phyloP scores from a whole-genome alignment of 2,329 filamentous ascomycete species.

The Karstenula rhodostoma region DNA sequence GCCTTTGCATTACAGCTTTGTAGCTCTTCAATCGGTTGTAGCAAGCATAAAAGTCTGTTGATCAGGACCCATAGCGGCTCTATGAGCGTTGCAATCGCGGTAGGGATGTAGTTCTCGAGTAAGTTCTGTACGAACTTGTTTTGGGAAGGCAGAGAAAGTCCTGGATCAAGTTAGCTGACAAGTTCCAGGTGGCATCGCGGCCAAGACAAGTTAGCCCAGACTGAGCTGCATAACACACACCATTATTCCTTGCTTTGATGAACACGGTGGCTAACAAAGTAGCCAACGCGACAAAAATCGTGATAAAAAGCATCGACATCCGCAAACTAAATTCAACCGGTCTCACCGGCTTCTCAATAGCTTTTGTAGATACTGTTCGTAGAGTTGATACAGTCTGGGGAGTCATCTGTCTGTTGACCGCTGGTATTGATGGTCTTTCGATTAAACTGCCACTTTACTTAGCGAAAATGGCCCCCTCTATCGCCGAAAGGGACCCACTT shows the following conservation, averaged over 20 bases:
- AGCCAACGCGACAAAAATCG: constrained; percentile 24
- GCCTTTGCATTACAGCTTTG: constrained; percentile 50
- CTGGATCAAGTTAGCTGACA: constrained; percentile 27
- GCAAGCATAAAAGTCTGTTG: constrained; percentile 61
- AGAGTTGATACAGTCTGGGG: neutral
- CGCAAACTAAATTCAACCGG: constrained; percentile 32
- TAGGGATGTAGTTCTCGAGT: constrained; percentile 62
- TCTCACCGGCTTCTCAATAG: constrained; percentile 31
- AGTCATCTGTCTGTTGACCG: too few relatives aligned
- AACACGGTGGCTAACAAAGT: constrained; percentile 28
- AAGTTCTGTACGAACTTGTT: constrained; percentile 52
- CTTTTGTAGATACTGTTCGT: neutral
- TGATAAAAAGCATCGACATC: constrained; percentile 26
- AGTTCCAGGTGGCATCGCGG: neutral
- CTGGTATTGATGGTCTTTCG: neutral
- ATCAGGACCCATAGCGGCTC: constrained; percentile 66
- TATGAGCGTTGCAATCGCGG: constrained; percentile 61
- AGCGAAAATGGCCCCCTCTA: too few relatives aligned
- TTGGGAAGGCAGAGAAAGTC: constrained; percentile 47
- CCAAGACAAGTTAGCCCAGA: too few relatives aligned
- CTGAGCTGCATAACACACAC: constrained; percentile 18
- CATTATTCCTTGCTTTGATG: constrained; percentile 21
- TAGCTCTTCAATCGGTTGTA: constrained; percentile 64
- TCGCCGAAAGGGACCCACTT: constrained; percentile 13
- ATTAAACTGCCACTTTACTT: neutral